Evolutionary conservation across 2,329 filamentous ascomycete species (phyloP).

Genomic region (Scedosporium apiospermum): DNA sequence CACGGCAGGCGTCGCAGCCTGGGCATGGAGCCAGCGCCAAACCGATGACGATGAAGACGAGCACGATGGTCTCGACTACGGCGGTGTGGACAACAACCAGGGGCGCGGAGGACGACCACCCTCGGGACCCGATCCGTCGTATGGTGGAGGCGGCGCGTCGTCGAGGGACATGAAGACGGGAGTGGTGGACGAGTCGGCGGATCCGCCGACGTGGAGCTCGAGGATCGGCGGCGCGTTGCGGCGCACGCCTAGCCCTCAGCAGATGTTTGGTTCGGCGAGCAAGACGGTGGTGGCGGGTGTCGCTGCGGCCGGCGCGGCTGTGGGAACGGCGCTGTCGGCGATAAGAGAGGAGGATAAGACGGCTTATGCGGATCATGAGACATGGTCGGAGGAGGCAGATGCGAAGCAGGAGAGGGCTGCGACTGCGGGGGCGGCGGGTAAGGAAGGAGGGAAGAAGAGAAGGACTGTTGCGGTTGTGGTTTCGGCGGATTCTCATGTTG

Average conservation of each 20-base stretch:
- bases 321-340: constrained; percentile 72
- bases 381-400: constrained; percentile 86
- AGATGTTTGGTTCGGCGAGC: constrained; percentile 76
- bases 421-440: neutral
- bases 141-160: neutral
- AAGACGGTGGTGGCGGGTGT: constrained; percentile 74
- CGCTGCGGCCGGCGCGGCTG: constrained; percentile 70
- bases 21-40: constrained; percentile 88
- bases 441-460: constrained; percentile 22
- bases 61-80: constrained; percentile 38
- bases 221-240: constrained; percentile 74
- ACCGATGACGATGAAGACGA: constrained; percentile 59
- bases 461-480: constrained; percentile 85
- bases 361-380: constrained; percentile 75
- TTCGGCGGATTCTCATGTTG: constrained; percentile 60
- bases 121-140: neutral
- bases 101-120: constrained; percentile 26
- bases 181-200: constrained; percentile 12
- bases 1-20: constrained; percentile 75
- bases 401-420: constrained; percentile 42
- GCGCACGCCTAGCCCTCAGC: constrained; percentile 77
- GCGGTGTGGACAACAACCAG: constrained; percentile 33
- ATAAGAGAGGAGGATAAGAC: constrained; percentile 77
- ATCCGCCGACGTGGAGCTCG: constrained; percentile 47
- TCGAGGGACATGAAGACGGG: neutral